Percentiles rank a stretch among this genome's conserved stretches.
Evolutionary conservation across 805 yeast species (phyloP).

Genomic region (Metschnikowia anglica): DNA sequence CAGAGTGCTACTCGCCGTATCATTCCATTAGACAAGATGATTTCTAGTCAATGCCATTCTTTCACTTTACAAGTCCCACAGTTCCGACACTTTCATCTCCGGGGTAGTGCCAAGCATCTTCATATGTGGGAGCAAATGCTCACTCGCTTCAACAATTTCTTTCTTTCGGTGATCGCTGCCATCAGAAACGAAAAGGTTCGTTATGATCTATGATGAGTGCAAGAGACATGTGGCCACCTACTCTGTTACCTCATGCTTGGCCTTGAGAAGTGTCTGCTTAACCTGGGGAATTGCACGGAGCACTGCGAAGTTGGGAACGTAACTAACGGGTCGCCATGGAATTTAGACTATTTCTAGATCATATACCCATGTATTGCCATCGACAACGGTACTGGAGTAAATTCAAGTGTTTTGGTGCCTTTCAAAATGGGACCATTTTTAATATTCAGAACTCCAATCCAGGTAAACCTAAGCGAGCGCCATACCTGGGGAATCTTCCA

Average conservation of each 20-base stretch:
- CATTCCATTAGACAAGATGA: constrained; percentile 34
- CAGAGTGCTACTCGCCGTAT: constrained; percentile 31
- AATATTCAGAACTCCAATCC: constrained; percentile 40
- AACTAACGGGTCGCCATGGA: constrained; percentile 44
- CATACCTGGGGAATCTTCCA: constrained; percentile 44
- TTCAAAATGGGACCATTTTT: constrained; percentile 51
- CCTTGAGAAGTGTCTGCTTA: constrained; percentile 29
- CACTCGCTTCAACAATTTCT: constrained; percentile 20
- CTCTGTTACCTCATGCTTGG: constrained; percentile 53
- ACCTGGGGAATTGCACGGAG: constrained; percentile 42
- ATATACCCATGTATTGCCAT: constrained; percentile 42
- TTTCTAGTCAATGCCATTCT: constrained; percentile 39
- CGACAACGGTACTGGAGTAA: constrained; percentile 39
- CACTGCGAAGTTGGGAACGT: constrained; percentile 43
- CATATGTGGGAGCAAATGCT: constrained; percentile 46
- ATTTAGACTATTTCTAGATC: constrained; percentile 54
- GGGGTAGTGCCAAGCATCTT: constrained; percentile 34
- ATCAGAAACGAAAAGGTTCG: constrained; percentile 42
- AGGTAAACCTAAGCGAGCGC: constrained; percentile 31
- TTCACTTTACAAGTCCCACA: constrained; percentile 41
- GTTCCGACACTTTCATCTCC: constrained; percentile 38
- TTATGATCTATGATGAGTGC: constrained; percentile 26
- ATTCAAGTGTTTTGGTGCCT: constrained; percentile 38
- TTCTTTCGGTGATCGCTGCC: constrained; percentile 41
- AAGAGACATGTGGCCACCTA: constrained; percentile 45